phyloP scores from a whole-genome alignment of 1,284 basidiomycete genomes.

The Ceratobasidium sp. region DNA sequence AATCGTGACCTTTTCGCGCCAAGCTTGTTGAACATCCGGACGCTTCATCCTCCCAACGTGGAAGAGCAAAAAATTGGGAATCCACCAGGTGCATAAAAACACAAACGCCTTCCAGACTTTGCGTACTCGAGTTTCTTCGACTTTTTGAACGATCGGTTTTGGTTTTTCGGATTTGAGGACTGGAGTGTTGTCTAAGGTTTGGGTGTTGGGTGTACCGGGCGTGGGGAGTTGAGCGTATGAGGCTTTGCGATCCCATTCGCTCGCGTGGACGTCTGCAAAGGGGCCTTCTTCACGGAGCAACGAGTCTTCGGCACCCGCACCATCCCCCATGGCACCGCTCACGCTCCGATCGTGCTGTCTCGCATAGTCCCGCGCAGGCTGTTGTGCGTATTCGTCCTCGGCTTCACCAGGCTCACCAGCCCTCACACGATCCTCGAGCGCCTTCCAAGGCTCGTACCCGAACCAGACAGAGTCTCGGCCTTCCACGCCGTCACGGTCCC shows the following conservation, averaged over 20 bases:
- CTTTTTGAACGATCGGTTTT: slow-evolving; percentile 81
- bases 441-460: slow-evolving; percentile 83
- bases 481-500: slow-evolving; percentile 42
- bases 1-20: slow-evolving; percentile 96
- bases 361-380: slow-evolving; percentile 51
- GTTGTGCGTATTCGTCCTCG: slow-evolving; percentile 69
- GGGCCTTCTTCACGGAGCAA: slow-evolving; percentile 33
- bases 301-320: slow-evolving; percentile 61
- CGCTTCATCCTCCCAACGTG: slow-evolving; percentile 93
- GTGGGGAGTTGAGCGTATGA: slow-evolving; percentile 30
- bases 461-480: slow-evolving; percentile 80
- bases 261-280: slow-evolving; percentile 31
- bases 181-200: not conserved
- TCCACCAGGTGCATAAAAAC: slow-evolving; percentile 86
- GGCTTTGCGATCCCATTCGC: slow-evolving; percentile 43
- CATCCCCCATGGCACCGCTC: slow-evolving; percentile 52
- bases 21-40: slow-evolving; percentile 92
- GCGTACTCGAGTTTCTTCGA: slow-evolving; percentile 80
- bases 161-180: slow-evolving; percentile 51
- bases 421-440: slow-evolving; percentile 82
- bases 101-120: slow-evolving; percentile 72
- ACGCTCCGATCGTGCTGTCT: slow-evolving; percentile 32
- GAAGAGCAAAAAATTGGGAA: slow-evolving; percentile 74
- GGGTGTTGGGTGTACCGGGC: slow-evolving; percentile 20
- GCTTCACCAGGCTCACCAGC: slow-evolving; percentile 54